Conservation (phyloP, 768 basidiomycete species). For the Cystobasidium ongulense region DNA sequence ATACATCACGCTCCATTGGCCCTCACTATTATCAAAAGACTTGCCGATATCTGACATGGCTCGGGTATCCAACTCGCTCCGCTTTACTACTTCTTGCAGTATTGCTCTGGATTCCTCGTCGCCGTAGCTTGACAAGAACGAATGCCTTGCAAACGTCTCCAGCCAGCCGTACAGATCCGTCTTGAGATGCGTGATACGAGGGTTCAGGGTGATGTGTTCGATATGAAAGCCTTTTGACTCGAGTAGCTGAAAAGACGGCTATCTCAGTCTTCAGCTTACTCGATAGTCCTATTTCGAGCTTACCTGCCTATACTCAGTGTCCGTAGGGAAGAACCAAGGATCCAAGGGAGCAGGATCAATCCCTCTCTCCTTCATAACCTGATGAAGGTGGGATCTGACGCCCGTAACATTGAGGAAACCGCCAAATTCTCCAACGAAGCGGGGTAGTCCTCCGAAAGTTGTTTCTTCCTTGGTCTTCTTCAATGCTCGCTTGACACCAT, state of each 20-base stretch:
- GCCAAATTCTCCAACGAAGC: conserved; percentile 69
- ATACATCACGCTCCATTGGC: conserved; percentile 66
- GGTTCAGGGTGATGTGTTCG: conserved; percentile 37
- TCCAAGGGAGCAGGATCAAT: conserved; percentile 3
- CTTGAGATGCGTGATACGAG: conserved; percentile 44
- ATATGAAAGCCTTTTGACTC: conserved; percentile 31
- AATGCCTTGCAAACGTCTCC: conserved; percentile 54
- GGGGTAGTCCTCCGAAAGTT: conserved; percentile 49
- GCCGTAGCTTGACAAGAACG: conserved; percentile 53
- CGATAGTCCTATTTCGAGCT: background rate
- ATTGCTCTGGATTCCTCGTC: conserved; percentile 57
- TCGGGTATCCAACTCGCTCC: conserved; percentile 17
- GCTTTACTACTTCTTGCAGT: conserved; percentile 47
- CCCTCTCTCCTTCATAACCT: conserved; percentile 16
- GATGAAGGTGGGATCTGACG: background rate
- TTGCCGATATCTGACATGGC: background rate
- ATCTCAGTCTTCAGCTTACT: background rate
- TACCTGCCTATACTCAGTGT: conserved; percentile 7
- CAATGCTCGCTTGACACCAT: conserved; percentile 55
- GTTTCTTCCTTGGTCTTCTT: conserved; percentile 46
- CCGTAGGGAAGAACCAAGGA: conserved; percentile 11
- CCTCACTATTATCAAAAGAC: conserved; percentile 20
- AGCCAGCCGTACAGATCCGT: conserved; percentile 55
- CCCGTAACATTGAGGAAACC: conserved; percentile 50
- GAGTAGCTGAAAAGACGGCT: conserved; percentile 5